Evolutionary conservation across 176 grass and related monocot genomes (phyloP).

Genomic region (Bonia amplexicaulis): DNA sequence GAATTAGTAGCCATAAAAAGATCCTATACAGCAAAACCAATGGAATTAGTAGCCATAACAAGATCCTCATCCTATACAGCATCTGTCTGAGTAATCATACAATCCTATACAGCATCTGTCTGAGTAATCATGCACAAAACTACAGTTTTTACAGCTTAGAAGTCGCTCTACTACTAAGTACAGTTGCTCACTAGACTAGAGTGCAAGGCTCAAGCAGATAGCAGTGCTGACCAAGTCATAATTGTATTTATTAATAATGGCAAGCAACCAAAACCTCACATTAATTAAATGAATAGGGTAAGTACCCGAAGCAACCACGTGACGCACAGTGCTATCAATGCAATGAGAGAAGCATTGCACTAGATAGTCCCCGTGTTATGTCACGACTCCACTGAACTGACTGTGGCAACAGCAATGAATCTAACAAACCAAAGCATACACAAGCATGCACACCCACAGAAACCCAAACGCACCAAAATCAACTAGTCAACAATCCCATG

Average conservation of each 20-base stretch:
- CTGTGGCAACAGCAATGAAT: background rate
- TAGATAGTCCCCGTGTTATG: slow-evolving; percentile 11
- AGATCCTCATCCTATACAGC: background rate
- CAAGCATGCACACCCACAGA: background rate
- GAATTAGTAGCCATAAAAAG: slow-evolving; percentile 33
- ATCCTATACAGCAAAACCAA: background rate
- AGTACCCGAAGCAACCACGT: slow-evolving; percentile 3
- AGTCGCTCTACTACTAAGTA: background rate
- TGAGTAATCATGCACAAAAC: background rate
- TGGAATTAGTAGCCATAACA: slow-evolving; percentile 31
- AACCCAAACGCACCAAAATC: background rate
- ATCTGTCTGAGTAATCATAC: background rate
- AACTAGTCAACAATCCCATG: slow-evolving; percentile 20
- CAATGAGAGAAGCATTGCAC: slow-evolving; percentile 26
- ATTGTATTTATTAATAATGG: slow-evolving; percentile 19
- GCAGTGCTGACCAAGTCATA: background rate
- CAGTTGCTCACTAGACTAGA: background rate
- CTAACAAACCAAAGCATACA: slow-evolving; percentile 10
- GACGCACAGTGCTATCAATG: slow-evolving; percentile 13
- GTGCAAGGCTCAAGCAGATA: slow-evolving; percentile 21
- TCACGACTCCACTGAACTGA: slow-evolving; percentile 21
- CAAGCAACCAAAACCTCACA: slow-evolving; percentile 24
- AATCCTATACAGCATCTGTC: background rate
- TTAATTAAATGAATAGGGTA: slow-evolving; percentile 11
- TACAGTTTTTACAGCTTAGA: background rate